Evolutionary conservation across 352 stramenopile genomes (phyloP).

Genomic region (Globisporangium mamillatum): DNA sequence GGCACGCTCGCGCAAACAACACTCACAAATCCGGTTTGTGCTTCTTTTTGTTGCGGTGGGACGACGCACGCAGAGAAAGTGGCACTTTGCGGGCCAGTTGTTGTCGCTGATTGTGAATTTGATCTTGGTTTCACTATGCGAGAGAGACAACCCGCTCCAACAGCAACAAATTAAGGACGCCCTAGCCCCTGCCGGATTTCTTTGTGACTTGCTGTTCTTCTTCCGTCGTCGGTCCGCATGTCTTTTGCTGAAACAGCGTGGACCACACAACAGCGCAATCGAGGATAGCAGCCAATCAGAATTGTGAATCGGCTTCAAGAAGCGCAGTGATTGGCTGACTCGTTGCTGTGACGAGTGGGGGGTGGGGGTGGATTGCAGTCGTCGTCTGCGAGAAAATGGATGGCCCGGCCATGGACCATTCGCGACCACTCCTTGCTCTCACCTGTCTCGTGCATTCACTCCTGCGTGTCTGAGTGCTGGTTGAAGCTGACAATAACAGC

Average conservation of each 20-base stretch:
- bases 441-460: constrained; percentile 5
- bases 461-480: not conserved
- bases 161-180: not conserved
- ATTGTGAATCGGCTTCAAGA: not conserved
- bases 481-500: not conserved
- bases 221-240: not conserved
- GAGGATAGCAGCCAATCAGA: not conserved
- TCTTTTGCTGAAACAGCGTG: not conserved
- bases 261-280: not conserved
- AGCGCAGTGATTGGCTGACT: not conserved
- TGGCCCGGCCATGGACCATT: constrained; percentile 2
- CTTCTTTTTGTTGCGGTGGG: constrained; percentile 11
- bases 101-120: not conserved
- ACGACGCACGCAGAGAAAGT: not conserved
- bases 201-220: too few species aligned
- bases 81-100: not conserved
- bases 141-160: not conserved
- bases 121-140: not conserved
- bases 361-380: not conserved
- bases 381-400: not conserved
- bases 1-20: constrained; percentile 10
- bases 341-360: not conserved
- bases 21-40: not conserved
- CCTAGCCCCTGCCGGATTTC: not conserved
- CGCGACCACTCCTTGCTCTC: not conserved